Conservation (phyloP, 257 asterid species). For the Thymus quinquecostatus region DNA sequence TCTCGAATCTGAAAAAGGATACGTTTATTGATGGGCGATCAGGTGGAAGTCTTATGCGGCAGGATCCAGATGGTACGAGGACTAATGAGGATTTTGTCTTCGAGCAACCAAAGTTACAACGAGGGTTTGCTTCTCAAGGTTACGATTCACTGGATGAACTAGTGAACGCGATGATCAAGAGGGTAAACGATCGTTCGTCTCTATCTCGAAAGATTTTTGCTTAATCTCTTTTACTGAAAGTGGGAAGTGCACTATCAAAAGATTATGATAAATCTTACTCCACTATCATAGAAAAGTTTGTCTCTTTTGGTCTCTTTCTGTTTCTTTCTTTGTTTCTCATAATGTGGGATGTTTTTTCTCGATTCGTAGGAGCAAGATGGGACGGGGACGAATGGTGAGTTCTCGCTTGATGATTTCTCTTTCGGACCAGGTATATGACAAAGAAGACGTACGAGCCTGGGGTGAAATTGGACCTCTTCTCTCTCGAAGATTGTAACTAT, state of each 20-base stretch:
- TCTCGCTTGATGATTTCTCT: constrained; percentile 54
- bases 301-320: background rate
- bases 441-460: constrained; percentile 1
- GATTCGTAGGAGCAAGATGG: constrained; percentile 73
- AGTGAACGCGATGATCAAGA: constrained; percentile 44
- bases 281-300: background rate
- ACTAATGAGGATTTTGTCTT: constrained; percentile 47
- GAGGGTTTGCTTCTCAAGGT: constrained; percentile 38
- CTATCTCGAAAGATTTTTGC: background rate
- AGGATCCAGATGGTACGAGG: constrained; percentile 37
- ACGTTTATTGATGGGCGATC: constrained; percentile 45
- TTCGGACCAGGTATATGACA: constrained; percentile 54
- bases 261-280: background rate
- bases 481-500: constrained; percentile 41
- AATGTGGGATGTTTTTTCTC: constrained; percentile 15
- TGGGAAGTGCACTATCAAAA: background rate
- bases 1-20: constrained; percentile 46
- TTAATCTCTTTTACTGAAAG: background rate
- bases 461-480: constrained; percentile 25
- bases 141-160: constrained; percentile 41
- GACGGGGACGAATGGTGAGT: constrained; percentile 47
- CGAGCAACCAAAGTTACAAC: constrained; percentile 58
- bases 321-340: background rate
- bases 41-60: constrained; percentile 49
- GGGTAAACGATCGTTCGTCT: constrained; percentile 43